Percentiles rank a stretch among this genome's conserved stretches.
Conservation (phyloP, 2,329 filamentous ascomycete genomes). For the Lecanoromycetidae sp. region DNA sequence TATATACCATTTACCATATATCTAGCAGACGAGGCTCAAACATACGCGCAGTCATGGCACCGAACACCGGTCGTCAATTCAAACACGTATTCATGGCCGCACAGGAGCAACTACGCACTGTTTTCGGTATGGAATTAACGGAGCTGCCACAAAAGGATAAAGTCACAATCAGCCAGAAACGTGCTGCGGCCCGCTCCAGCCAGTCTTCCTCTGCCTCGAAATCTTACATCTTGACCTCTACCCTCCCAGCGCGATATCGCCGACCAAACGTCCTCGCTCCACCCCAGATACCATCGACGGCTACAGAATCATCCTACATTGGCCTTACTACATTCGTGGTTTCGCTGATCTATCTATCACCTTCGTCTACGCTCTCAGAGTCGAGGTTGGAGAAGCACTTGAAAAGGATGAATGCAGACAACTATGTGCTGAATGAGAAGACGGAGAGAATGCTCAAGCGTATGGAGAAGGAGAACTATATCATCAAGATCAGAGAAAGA, state of each 20-base stretch:
- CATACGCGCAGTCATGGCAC: constrained; percentile 50
- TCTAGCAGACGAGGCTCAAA: not conserved
- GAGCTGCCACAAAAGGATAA: constrained; percentile 76
- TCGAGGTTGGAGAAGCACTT: constrained; percentile 67
- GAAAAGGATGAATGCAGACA: constrained; percentile 59
- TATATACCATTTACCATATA: constrained; percentile 3
- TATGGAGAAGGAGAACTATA: constrained; percentile 71
- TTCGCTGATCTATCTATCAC: constrained; percentile 58
- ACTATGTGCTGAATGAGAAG: constrained; percentile 55
- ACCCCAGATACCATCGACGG: constrained; percentile 50
- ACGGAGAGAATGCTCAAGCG: constrained; percentile 63
- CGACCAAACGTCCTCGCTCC: constrained; percentile 56
- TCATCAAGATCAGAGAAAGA: constrained; percentile 60
- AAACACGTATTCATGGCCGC: constrained; percentile 64
- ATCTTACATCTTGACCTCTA: constrained; percentile 65
- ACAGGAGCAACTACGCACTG: constrained; percentile 54
- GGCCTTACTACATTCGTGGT: constrained; percentile 73
- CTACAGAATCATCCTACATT: constrained; percentile 65
- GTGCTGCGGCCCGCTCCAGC: constrained; percentile 40
- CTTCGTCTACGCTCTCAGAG: constrained; percentile 61
- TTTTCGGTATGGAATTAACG: constrained; percentile 87
- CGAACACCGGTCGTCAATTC: constrained; percentile 56
- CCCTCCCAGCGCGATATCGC: constrained; percentile 57
- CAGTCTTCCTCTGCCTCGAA: constrained; percentile 34
- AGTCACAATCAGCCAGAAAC: constrained; percentile 64